Conservation (phyloP, 192 early-diverging fungal genomes). For the Podila verticillata region DNA sequence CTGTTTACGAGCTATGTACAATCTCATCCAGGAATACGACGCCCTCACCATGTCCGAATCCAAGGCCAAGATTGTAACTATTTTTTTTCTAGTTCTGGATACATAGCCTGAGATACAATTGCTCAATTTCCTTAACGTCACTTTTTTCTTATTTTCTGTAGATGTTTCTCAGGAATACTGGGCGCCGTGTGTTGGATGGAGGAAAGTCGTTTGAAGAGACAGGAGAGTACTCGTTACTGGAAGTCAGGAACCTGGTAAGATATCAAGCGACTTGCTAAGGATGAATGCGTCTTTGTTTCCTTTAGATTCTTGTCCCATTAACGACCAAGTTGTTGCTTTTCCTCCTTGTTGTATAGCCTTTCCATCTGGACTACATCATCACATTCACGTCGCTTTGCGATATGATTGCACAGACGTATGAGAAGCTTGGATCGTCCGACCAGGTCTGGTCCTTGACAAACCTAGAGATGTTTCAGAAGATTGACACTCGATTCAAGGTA, state of each 20-base stretch:
- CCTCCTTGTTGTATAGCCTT: slow-evolving; percentile 10
- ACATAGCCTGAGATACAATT: no score
- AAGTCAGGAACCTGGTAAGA: slow-evolving; percentile 41
- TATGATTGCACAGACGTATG: slow-evolving; percentile 41
- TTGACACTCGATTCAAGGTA: slow-evolving; percentile 49
- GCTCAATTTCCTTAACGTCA: neutral
- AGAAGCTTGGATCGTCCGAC: slow-evolving; percentile 14
- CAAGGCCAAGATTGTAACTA: slow-evolving; percentile 25
- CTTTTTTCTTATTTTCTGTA: neutral
- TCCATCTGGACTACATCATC: slow-evolving; percentile 34
- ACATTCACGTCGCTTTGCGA: slow-evolving; percentile 46
- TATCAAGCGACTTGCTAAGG: neutral
- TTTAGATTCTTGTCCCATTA: neutral
- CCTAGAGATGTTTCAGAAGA: slow-evolving; percentile 37
- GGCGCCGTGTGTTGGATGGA: slow-evolving; percentile 15
- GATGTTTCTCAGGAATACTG: slow-evolving; percentile 32
- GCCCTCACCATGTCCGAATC: slow-evolving; percentile 31
- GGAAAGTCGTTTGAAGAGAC: slow-evolving; percentile 33
- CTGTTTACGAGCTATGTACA: slow-evolving; percentile 18
- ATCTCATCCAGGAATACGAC: slow-evolving; percentile 34
- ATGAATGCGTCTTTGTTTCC: neutral
- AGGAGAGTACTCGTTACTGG: slow-evolving; percentile 38
- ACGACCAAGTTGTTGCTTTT: no score
- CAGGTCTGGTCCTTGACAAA: slow-evolving; percentile 26
- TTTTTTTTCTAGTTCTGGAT: neutral